Evolutionary conservation across 495 filamentous ascomycete species (phyloP).

Genomic region (Schizothecium vesticola): DNA sequence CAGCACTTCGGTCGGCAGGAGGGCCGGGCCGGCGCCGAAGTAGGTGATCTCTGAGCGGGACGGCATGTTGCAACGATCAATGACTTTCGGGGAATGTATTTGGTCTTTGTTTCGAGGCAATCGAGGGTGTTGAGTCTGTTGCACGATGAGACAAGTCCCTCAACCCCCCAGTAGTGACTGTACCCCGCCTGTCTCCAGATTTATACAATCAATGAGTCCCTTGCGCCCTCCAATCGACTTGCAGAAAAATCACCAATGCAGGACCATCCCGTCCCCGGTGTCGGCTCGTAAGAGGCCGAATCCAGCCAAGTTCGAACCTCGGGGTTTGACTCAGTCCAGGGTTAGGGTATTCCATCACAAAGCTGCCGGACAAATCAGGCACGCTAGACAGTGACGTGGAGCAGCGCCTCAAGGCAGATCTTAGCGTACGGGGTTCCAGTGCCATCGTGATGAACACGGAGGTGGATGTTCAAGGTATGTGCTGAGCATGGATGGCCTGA

Average conservation of each 20-base stretch:
- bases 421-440: neutral
- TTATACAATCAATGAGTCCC: neutral
- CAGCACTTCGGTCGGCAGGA: conserved; percentile 72
- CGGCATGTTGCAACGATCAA: conserved; percentile 23
- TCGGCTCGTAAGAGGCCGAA: neutral
- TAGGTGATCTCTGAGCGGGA: conserved; percentile 30
- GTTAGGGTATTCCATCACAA: neutral
- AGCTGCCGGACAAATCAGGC: neutral
- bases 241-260: neutral
- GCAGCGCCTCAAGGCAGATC: neutral
- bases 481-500: neutral
- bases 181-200: neutral
- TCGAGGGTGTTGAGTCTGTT: neutral
- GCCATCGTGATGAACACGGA: neutral
- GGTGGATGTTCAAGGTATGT: neutral
- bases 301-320: neutral
- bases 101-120: neutral
- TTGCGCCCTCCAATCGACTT: neutral
- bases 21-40: conserved; percentile 83
- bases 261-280: neutral
- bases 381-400: neutral
- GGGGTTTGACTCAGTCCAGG: neutral
- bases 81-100: neutral
- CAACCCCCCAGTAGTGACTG: neutral
- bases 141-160: neutral